Evolutionary conservation across 1,139 yeast species (phyloP).

Genomic region (Zygosaccharomyces sapae): DNA sequence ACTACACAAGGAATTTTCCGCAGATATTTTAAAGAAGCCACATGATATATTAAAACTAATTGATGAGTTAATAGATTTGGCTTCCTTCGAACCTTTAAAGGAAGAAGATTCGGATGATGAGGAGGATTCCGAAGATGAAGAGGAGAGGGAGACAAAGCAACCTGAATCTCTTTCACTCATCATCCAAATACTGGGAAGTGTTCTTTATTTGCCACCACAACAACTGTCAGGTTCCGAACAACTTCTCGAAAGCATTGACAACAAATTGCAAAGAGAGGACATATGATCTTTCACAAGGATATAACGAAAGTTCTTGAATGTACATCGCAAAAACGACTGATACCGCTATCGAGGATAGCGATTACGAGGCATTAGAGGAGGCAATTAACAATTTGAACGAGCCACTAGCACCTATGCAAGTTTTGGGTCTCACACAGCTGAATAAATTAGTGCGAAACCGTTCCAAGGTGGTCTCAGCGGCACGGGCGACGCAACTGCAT

Average conservation of each 20-base stretch:
- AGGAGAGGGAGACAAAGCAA: not conserved
- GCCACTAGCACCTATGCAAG: conserved; percentile 77
- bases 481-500: conserved; percentile 58
- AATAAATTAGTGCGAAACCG: conserved; percentile 51
- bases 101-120: conserved; percentile 36
- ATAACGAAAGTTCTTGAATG: conserved; percentile 12
- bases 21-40: conserved; percentile 59
- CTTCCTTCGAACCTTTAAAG: conserved; percentile 23
- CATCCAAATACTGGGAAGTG: conserved; percentile 44
- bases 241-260: conserved; percentile 15
- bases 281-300: conserved; percentile 5
- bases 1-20: conserved; percentile 56
- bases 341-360: conserved; percentile 10
- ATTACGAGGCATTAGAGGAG: conserved; percentile 40
- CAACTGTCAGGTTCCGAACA: conserved; percentile 9
- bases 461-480: conserved; percentile 50
- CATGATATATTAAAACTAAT: conserved; percentile 55
- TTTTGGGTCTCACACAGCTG: conserved; percentile 72
- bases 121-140: too few species aligned
- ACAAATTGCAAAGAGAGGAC: conserved; percentile 12
- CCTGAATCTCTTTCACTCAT: conserved; percentile 31
- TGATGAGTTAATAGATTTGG: conserved; percentile 42
- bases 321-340: not conserved
- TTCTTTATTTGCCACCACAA: not conserved
- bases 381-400: conserved; percentile 71